Evolutionary conservation across 1,139 yeast genomes (phyloP).

Genomic region (Geotrichum australiense): DNA sequence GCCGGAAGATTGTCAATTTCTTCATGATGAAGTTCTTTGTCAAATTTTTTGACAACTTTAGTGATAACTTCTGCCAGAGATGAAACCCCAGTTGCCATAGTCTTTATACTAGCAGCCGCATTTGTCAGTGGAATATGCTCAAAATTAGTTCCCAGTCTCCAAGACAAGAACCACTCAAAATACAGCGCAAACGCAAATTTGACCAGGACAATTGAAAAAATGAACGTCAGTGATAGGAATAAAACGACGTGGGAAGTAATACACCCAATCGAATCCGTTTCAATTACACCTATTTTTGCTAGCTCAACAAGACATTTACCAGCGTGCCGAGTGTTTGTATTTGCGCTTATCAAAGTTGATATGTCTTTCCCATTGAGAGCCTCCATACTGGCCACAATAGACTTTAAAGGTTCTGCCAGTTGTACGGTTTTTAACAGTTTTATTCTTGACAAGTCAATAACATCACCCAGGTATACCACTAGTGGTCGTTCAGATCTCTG

Average conservation of each 20-base stretch:
- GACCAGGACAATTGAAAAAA: constrained; percentile 57
- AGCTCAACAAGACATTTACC: constrained; percentile 76
- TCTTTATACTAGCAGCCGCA: constrained; percentile 12
- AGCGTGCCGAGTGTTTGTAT: constrained; percentile 39
- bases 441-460: constrained; percentile 65
- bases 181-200: constrained; percentile 80
- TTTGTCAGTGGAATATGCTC: constrained; percentile 13
- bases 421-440: constrained; percentile 58
- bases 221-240: constrained; percentile 63
- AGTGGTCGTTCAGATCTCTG: constrained; percentile 54
- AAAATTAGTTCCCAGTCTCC: constrained; percentile 21
- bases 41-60: constrained; percentile 5
- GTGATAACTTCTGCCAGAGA: constrained; percentile 7
- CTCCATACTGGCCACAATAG: constrained; percentile 9
- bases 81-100: constrained; percentile 10
- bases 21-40: neutral
- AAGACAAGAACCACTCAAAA: constrained; percentile 57
- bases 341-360: constrained; percentile 15
- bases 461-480: constrained; percentile 74
- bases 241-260: constrained; percentile 69
- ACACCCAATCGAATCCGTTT: constrained; percentile 78
- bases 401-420: constrained; percentile 55
- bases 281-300: constrained; percentile 73
- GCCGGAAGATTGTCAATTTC: neutral
- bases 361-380: constrained; percentile 19